These are phyloP conservation scores for Saccharum officinarum DNA, from an alignment of 176 grass and related monocot genomes.

Conservation along the genomic window DNA sequence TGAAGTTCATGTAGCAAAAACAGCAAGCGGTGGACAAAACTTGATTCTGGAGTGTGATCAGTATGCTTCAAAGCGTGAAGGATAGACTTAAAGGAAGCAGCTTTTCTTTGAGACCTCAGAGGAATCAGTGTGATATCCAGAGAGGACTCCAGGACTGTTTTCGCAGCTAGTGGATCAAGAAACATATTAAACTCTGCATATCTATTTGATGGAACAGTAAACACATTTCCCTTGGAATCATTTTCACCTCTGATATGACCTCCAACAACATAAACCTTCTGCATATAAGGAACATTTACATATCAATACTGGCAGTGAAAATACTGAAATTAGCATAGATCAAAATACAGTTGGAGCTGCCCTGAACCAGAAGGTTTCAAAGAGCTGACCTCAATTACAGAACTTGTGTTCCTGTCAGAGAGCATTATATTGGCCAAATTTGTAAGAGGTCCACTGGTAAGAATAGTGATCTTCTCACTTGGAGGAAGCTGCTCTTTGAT, in stretches of 20 bases:
- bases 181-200: constrained; percentile 82
- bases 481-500: constrained; percentile 47
- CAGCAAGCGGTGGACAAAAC: constrained; percentile 53
- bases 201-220: constrained; percentile 62
- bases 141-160: constrained; percentile 62
- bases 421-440: constrained; percentile 78
- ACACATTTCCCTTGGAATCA: constrained; percentile 64
- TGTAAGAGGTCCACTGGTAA: constrained; percentile 83
- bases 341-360: not conserved
- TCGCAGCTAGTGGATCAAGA: constrained; percentile 76
- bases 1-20: constrained; percentile 56
- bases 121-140: constrained; percentile 67
- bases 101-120: constrained; percentile 59
- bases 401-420: constrained; percentile 47
- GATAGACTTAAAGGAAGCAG: constrained; percentile 52
- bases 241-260: constrained; percentile 54
- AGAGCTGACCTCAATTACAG: constrained; percentile 52
- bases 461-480: constrained; percentile 61
- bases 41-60: constrained; percentile 60
- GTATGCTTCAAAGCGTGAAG: constrained; percentile 35
- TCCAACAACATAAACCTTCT: constrained; percentile 70
- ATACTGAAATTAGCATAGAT: not conserved
- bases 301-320: constrained; percentile 6
- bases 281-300: constrained; percentile 23
- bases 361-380: constrained; percentile 12